Evolutionary conservation across 192 early-diverging fungal genomes (phyloP).

Genomic region (Mortierella claussenii): DNA sequence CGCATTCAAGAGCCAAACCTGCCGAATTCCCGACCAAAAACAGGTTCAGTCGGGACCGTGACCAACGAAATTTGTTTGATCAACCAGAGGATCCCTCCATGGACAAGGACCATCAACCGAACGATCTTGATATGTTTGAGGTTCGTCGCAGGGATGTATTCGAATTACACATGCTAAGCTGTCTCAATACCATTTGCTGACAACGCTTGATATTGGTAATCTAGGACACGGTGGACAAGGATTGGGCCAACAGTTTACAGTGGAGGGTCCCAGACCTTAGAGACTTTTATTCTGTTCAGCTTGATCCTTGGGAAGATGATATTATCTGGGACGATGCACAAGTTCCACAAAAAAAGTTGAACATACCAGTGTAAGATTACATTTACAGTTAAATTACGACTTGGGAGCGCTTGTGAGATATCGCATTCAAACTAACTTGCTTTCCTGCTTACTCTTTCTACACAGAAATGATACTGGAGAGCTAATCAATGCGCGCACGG

Average conservation of each 20-base stretch:
- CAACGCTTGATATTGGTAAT: neutral
- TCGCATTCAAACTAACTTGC: no score
- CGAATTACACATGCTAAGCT: no score
- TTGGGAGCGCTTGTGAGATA: no score
- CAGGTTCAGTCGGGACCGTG: slow-evolving; percentile 16
- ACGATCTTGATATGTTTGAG: no score
- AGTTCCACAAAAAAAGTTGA: slow-evolving; percentile 9
- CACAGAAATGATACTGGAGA: no score
- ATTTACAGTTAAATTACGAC: no score
- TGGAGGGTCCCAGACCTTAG: slow-evolving; percentile 52
- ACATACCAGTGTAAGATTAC: slow-evolving; percentile 10
- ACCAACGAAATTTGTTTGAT: slow-evolving; percentile 29
- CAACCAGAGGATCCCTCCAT: slow-evolving; percentile 27
- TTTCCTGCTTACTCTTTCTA: neutral
- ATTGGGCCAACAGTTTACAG: slow-evolving; percentile 32
- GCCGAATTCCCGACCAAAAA: slow-evolving; percentile 30
- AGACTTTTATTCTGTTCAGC: slow-evolving; percentile 74
- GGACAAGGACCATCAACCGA: slow-evolving; percentile 5
- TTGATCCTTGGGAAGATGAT: slow-evolving; percentile 87
- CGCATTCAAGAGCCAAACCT: slow-evolving; percentile 46
- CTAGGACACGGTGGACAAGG: slow-evolving; percentile 26
- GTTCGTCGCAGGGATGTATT: no score
- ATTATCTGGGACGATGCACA: slow-evolving; percentile 81
- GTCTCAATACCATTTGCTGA: no score
- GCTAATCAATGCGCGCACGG: no score